Evolutionary conservation across 352 stramenopile genomes (phyloP).

Genomic region (Globisporangium carolinianum): DNA sequence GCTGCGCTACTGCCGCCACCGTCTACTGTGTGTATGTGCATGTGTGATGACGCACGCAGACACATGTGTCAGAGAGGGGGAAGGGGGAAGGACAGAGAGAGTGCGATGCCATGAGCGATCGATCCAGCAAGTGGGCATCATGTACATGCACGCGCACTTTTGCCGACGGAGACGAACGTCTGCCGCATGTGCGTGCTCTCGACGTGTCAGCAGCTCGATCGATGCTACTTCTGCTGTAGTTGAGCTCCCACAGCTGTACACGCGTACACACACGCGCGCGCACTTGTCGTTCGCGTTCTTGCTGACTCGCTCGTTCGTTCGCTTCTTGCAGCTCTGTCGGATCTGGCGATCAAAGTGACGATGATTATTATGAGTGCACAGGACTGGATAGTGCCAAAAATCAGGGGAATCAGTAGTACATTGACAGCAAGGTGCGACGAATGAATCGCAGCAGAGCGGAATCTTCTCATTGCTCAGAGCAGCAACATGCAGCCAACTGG

Average conservation of each 20-base stretch:
- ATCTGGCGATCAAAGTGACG: no score
- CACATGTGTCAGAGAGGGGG: neutral
- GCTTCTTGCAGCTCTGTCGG: no score
- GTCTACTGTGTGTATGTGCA: neutral
- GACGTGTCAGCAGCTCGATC: neutral
- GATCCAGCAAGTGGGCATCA: neutral
- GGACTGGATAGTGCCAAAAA: neutral
- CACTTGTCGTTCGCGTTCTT: neutral
- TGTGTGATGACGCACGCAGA: neutral
- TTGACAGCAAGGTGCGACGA: neutral
- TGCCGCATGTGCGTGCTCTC: conserved; percentile 4
- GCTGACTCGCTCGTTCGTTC: neutral
- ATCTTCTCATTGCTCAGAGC: no score
- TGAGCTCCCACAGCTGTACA: neutral
- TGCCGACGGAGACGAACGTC: neutral
- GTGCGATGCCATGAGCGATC: neutral
- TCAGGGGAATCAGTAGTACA: neutral
- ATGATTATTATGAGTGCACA: no score
- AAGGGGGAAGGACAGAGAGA: neutral
- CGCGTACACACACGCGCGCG: neutral
- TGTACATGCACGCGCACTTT: conserved; percentile 1
- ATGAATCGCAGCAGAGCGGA: no score
- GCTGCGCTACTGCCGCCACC: neutral
- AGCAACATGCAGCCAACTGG: neutral
- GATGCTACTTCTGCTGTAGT: neutral